phyloP scores from a whole-genome alignment of 176 grass and related monocot genomes.

The Zoysia pacifica region DNA sequence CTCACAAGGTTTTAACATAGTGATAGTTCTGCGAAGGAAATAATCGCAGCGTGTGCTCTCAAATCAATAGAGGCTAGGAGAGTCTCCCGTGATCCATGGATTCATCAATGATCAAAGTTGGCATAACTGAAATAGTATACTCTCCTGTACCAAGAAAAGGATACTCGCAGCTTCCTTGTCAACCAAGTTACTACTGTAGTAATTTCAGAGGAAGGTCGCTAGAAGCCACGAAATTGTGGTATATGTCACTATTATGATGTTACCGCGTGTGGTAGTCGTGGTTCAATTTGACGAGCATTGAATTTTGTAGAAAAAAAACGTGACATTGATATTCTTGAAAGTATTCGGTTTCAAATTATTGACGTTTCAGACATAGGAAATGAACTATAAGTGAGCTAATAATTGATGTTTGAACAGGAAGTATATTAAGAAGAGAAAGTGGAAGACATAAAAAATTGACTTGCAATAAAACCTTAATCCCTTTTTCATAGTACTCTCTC shows the following conservation, averaged over 20 bases:
- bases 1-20: neutral
- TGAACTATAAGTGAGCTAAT: too few relatives aligned
- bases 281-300: neutral
- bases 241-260: neutral
- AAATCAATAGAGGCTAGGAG: neutral
- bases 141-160: neutral
- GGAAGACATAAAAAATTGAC: too few relatives aligned
- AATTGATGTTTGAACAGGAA: too few relatives aligned
- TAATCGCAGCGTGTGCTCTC: neutral
- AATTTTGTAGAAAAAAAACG: neutral
- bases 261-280: neutral
- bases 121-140: neutral
- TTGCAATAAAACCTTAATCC: too few relatives aligned
- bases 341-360: too few relatives aligned
- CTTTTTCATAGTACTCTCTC: too few relatives aligned
- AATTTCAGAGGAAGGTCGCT: neutral
- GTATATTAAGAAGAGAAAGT: too few relatives aligned
- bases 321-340: too few relatives aligned
- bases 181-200: neutral
- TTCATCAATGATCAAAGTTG: neutral
- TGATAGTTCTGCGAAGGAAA: neutral
- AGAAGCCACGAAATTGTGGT: neutral
- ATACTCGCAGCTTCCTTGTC: neutral
- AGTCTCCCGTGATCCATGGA: neutral
- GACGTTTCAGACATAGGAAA: too few relatives aligned